Evolutionary conservation across 345 rosid species (phyloP).

Genomic region (Citrus cavaleriei): DNA sequence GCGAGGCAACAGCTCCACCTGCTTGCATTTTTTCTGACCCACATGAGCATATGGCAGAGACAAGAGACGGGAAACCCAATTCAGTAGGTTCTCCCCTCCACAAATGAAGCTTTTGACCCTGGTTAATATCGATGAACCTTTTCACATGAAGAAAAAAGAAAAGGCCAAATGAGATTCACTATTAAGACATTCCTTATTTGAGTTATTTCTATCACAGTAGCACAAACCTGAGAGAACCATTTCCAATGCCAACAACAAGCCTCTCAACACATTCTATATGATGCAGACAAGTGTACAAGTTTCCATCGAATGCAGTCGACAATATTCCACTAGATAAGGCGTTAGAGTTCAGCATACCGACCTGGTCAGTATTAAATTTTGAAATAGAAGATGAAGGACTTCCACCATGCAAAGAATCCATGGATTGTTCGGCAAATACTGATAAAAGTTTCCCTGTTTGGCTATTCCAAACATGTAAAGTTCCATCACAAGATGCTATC

Average conservation of each 20-base stretch:
- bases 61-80: constrained; percentile 72
- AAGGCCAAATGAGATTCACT: constrained; percentile 9
- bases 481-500: constrained; percentile 96
- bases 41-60: constrained; percentile 77
- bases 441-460: constrained; percentile 73
- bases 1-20: constrained; percentile 43
- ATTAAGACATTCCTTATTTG: not conserved
- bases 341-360: constrained; percentile 49
- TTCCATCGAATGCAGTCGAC: constrained; percentile 65
- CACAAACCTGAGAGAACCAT: constrained; percentile 77
- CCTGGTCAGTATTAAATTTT: constrained; percentile 44
- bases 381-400: constrained; percentile 40
- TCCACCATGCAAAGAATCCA: constrained; percentile 48
- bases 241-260: constrained; percentile 81
- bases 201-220: constrained; percentile 3
- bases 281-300: constrained; percentile 85
- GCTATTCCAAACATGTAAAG: constrained; percentile 87
- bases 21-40: constrained; percentile 49
- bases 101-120: constrained; percentile 75
- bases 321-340: constrained; percentile 68
- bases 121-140: constrained; percentile 73
- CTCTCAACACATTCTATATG: constrained; percentile 56
- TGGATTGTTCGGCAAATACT: constrained; percentile 61
- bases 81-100: constrained; percentile 81
- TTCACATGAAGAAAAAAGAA: not conserved